These are phyloP conservation scores for Pseudomonodictys pantanalensis DNA, from an alignment of 495 filamentous ascomycete species.

Conservation along the genomic window DNA sequence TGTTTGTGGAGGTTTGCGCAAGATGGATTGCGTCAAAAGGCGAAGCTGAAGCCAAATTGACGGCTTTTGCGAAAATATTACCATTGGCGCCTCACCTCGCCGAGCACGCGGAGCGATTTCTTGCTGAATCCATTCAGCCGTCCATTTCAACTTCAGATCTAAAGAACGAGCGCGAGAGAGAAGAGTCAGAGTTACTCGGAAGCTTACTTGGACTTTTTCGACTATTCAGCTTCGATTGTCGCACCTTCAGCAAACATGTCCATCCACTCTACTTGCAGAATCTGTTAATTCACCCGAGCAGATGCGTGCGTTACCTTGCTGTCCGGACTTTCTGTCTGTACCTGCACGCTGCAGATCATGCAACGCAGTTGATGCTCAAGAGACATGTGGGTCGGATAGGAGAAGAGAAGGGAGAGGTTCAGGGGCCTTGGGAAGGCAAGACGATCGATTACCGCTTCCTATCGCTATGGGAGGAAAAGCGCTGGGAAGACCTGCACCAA, in stretches of 20 bases:
- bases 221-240: conserved; percentile 69
- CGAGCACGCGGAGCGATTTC: conserved; percentile 48
- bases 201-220: conserved; percentile 70
- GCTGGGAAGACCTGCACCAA: conserved; percentile 35
- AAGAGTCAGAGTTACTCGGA: conserved; percentile 16
- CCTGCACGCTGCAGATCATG: conserved; percentile 75
- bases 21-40: conserved; percentile 60
- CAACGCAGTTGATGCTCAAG: conserved; percentile 65
- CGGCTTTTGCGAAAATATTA: conserved; percentile 73
- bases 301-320: conserved; percentile 71
- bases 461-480: conserved; percentile 70
- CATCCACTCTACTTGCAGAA: conserved; percentile 63
- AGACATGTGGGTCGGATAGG: too few species aligned
- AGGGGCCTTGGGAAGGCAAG: conserved; percentile 72
- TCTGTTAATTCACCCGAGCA: conserved; percentile 61
- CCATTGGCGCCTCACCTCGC: conserved; percentile 73
- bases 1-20: conserved; percentile 77
- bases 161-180: conserved; percentile 27
- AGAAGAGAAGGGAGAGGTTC: conserved; percentile 57
- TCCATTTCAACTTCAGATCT: conserved; percentile 35
- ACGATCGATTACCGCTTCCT: conserved; percentile 82
- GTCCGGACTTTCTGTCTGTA: conserved; percentile 75
- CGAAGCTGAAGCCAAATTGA: conserved; percentile 52
- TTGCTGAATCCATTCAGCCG: conserved; percentile 41
- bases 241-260: conserved; percentile 59